phyloP scores from a whole-genome alignment of 257 asterid genomes.

The Solanum chmielewskii region DNA sequence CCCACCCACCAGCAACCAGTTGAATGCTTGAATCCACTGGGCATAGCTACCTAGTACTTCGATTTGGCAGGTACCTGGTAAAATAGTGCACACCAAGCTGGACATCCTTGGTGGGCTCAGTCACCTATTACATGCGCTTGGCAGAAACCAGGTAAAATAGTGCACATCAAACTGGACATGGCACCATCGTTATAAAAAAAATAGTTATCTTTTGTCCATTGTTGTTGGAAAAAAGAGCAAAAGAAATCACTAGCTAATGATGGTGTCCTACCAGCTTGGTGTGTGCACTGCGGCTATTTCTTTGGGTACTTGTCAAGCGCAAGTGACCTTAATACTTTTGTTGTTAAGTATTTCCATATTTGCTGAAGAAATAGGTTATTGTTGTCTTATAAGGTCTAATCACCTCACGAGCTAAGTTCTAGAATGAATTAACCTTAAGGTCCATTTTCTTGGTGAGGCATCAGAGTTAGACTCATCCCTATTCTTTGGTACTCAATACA shows the following conservation, averaged over 20 bases:
- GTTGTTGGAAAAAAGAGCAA: background rate
- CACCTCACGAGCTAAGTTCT: background rate
- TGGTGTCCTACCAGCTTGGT: background rate
- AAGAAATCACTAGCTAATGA: background rate
- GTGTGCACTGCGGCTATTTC: background rate
- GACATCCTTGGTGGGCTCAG: background rate
- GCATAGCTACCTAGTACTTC: background rate
- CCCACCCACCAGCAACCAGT: background rate
- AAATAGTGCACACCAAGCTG: background rate
- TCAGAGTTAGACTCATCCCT: background rate
- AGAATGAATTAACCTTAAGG: background rate
- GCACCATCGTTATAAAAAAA: background rate
- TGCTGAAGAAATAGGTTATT: background rate
- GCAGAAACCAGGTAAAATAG: background rate
- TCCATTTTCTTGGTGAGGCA: background rate
- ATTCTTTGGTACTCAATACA: background rate
- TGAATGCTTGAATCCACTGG: background rate
- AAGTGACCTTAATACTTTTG: background rate
- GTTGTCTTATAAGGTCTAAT: background rate
- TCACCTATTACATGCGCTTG: background rate
- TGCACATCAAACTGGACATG: background rate
- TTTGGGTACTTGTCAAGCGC: background rate
- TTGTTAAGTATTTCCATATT: background rate
- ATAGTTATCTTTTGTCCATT: background rate
- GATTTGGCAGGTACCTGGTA: background rate